These are phyloP conservation scores for Amanita jacksonii DNA, from an alignment of 768 basidiomycete genomes.

Conservation along the genomic window DNA sequence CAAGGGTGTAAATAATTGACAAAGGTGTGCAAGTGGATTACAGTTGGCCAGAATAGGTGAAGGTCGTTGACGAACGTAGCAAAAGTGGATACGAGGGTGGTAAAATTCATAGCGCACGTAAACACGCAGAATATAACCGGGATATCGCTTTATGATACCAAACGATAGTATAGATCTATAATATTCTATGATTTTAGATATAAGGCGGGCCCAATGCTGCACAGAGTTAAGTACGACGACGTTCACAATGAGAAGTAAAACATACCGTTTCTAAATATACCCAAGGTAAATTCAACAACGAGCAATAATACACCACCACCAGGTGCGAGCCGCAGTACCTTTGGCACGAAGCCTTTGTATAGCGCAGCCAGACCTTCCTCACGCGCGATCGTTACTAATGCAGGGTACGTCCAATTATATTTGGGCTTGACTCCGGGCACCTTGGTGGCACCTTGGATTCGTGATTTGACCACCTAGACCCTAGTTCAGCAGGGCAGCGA, in stretches of 20 bases:
- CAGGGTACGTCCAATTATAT: slow-evolving; percentile 95
- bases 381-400: slow-evolving; percentile 67
- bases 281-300: slow-evolving; percentile 84
- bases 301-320: slow-evolving; percentile 91
- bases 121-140: no score
- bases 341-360: slow-evolving; percentile 94
- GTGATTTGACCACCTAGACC: slow-evolving; percentile 84
- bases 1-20: no score
- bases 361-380: slow-evolving; percentile 83
- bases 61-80: no score
- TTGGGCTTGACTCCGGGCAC: slow-evolving; percentile 68
- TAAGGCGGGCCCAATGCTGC: slow-evolving; percentile 42
- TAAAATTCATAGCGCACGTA: no score
- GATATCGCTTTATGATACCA: no score
- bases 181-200: slow-evolving; percentile 17
- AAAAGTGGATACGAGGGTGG: no score
- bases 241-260: slow-evolving; percentile 5
- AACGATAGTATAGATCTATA: no score
- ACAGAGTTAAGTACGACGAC: background rate
- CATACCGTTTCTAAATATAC: slow-evolving; percentile 64
- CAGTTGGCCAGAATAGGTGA: no score
- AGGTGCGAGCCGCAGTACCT: slow-evolving; percentile 89
- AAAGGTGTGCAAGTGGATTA: no score
- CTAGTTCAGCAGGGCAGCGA: no score
- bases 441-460: slow-evolving; percentile 72